These are phyloP conservation scores for Asterophora lycoperdoides DNA, from an alignment of 768 basidiomycete species.

Conservation along the genomic window DNA sequence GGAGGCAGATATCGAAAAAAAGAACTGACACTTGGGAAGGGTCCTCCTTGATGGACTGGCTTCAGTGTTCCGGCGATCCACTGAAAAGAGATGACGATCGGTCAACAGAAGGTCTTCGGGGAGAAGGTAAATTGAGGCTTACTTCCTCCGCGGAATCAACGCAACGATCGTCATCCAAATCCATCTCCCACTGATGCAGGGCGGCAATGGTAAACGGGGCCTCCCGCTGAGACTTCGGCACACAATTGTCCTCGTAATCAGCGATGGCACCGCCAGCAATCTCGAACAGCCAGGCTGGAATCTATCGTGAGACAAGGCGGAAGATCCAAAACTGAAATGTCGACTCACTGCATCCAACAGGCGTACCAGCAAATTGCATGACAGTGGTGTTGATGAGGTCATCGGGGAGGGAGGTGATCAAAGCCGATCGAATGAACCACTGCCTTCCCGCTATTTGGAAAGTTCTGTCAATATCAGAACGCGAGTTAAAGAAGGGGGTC, in stretches of 20 bases:
- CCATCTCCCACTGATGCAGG: conserved; percentile 90
- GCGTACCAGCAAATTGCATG: conserved; percentile 73
- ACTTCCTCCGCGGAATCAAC: conserved; percentile 80
- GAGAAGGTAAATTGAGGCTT: conserved; percentile 15
- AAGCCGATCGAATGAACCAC: conserved; percentile 87
- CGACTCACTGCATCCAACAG: conserved; percentile 85
- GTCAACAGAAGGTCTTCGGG: conserved; percentile 1
- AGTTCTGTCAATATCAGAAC: neutral
- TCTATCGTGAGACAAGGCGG: neutral
- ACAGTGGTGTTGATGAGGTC: conserved; percentile 84
- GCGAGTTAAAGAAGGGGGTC: neutral
- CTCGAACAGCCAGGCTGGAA: conserved; percentile 86
- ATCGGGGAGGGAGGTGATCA: conserved; percentile 82
- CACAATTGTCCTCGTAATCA: conserved; percentile 69
- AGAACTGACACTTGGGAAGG: conserved; percentile 66
- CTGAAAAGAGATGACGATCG: conserved; percentile 27
- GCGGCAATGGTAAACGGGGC: conserved; percentile 84
- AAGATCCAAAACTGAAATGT: neutral
- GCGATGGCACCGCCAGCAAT: conserved; percentile 76
- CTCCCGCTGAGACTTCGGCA: conserved; percentile 76
- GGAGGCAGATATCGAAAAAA: neutral
- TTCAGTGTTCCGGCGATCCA: conserved; percentile 79
- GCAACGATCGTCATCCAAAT: conserved; percentile 76
- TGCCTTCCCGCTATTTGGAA: conserved; percentile 60
- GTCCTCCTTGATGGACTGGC: conserved; percentile 72